These are phyloP conservation scores for Acanthamoeba castellanii DNA, from an alignment of 208 protist species.

Conservation along the genomic window DNA sequence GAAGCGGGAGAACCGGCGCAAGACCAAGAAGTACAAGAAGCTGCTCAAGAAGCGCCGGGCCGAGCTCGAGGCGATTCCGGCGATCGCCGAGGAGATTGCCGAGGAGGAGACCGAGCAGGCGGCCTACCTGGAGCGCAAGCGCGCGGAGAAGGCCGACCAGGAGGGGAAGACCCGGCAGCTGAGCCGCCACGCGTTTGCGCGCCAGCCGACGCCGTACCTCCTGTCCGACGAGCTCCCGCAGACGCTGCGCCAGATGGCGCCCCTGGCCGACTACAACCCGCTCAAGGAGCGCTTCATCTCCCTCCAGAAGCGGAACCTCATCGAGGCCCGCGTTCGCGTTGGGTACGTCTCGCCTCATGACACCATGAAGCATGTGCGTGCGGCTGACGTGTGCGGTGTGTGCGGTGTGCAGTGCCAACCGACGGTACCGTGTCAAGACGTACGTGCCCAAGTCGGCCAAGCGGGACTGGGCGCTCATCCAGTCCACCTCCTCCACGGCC, in stretches of 20 bases:
- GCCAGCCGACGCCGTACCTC: not conserved
- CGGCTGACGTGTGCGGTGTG: too few relatives aligned
- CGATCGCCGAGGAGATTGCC: not conserved
- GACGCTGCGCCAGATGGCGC: not conserved
- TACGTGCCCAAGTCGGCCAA: not conserved
- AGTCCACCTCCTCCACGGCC: too few relatives aligned
- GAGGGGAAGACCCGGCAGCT: not conserved
- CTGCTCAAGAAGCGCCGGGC: not conserved
- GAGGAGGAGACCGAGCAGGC: not conserved
- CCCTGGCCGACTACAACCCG: not conserved
- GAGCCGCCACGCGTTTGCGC: not conserved
- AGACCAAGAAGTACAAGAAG: slow-evolving; percentile 13
- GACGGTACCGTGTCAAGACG: not conserved
- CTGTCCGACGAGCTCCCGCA: not conserved
- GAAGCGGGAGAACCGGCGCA: slow-evolving; percentile 21
- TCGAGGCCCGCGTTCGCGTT: not conserved
- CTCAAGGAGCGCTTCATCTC: slow-evolving; percentile 40
- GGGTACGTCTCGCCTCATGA: not conserved
- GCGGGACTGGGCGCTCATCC: not conserved
- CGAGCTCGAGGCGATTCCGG: not conserved
- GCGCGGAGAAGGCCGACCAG: not conserved
- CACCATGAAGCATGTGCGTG: not conserved
- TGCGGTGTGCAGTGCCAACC: too few relatives aligned
- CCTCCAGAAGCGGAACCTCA: slow-evolving; percentile 7
- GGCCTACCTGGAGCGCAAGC: not conserved